Conservation (phyloP, 2,329 filamentous ascomycete species). For the Fusarium subtropicale region DNA sequence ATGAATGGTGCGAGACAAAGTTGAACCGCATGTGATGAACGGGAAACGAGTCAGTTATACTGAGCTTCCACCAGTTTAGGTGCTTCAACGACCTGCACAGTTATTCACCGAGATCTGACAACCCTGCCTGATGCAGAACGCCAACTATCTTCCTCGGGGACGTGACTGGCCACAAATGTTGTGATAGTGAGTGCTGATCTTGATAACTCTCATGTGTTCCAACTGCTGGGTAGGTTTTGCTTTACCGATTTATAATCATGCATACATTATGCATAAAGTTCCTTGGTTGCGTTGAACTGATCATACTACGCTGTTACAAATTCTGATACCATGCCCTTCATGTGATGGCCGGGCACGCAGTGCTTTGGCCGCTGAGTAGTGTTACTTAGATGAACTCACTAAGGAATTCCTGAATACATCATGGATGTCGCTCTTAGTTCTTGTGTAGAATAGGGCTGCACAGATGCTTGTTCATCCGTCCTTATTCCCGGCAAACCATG, state of each 20-base stretch:
- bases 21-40: not conserved
- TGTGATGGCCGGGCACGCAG: not conserved
- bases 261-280: not conserved
- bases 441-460: not conserved
- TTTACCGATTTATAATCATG: not conserved
- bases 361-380: not conserved
- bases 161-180: not conserved
- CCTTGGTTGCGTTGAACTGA: not conserved
- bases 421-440: not conserved
- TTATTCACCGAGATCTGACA: too few species aligned
- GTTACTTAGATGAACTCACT: not conserved
- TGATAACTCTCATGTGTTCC: not conserved
- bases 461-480: not conserved
- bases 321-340: not conserved
- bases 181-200: not conserved
- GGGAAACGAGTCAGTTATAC: conserved; percentile 14
- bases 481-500: conserved; percentile 5
- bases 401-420: not conserved
- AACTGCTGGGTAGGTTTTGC: not conserved
- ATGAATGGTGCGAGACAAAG: not conserved
- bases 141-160: not conserved
- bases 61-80: not conserved
- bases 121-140: not conserved
- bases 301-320: not conserved
- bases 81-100: too few species aligned